Percentiles rank a stretch among this genome's conserved stretches.
Evolutionary conservation across 805 yeast genomes (phyloP).

Genomic region (Yarrowia sp.): DNA sequence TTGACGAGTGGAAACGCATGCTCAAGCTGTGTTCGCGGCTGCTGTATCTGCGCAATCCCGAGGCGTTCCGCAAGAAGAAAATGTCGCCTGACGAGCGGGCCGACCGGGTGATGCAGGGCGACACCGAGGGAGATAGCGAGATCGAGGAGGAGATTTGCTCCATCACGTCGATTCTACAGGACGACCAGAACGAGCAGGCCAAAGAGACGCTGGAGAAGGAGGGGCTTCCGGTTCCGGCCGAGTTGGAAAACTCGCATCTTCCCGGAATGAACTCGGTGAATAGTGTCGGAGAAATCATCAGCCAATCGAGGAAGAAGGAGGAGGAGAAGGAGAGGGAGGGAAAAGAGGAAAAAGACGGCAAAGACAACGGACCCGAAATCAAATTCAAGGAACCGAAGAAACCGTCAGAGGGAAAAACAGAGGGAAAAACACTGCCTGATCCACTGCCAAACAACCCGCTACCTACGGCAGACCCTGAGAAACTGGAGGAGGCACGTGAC

Average conservation of each 20-base stretch:
- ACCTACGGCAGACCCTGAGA: background rate
- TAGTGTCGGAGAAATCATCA: background rate
- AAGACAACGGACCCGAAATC: constrained; percentile 46
- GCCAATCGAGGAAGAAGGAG: too few species aligned
- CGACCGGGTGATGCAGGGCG: background rate
- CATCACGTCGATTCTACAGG: background rate
- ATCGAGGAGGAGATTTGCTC: constrained; percentile 20
- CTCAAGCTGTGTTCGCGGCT: constrained; percentile 44
- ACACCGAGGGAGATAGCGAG: constrained; percentile 1
- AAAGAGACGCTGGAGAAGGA: background rate
- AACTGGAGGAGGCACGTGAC: background rate
- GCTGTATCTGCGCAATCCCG: constrained; percentile 60
- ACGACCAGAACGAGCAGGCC: constrained; percentile 16
- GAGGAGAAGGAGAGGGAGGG: background rate
- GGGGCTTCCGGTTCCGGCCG: background rate
- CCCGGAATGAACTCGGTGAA: background rate
- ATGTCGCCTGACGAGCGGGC: constrained; percentile 26
- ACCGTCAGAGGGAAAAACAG: background rate
- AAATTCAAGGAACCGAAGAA: constrained; percentile 58
- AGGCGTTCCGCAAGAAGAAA: constrained; percentile 58
- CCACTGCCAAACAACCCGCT: background rate
- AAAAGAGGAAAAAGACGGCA: too few species aligned
- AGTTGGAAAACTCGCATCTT: background rate
- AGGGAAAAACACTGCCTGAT: background rate
- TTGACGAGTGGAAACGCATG: constrained; percentile 59